phyloP scores from a whole-genome alignment of 805 yeast genomes.

The Kurtzmaniella fragi region DNA sequence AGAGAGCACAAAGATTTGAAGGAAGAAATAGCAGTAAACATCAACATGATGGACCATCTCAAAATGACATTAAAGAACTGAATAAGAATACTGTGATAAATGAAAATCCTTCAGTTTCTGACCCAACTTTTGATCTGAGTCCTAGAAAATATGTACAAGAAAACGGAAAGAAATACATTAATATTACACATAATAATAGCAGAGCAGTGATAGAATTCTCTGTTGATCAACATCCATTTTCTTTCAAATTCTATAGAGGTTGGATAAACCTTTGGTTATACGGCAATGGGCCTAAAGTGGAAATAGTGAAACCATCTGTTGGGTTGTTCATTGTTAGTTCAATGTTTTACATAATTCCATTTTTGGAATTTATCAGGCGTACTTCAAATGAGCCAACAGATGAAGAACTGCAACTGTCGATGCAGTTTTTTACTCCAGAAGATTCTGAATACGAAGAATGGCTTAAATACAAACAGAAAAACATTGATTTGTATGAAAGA shows the following conservation, averaged over 20 bases:
- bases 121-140: not conserved
- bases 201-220: conserved; percentile 34
- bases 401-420: no score
- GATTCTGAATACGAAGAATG: no score
- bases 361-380: no score
- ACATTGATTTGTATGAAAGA: conserved; percentile 1
- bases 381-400: no score
- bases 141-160: conserved; percentile 13
- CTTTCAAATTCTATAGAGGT: conserved; percentile 33
- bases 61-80: not conserved
- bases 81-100: no score
- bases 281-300: conserved; percentile 12
- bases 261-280: conserved; percentile 28
- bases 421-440: no score
- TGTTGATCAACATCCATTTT: conserved; percentile 27
- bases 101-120: no score
- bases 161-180: conserved; percentile 38
- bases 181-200: conserved; percentile 25
- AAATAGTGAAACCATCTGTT: no score
- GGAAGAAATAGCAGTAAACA: conserved; percentile 6
- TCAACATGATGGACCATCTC: conserved; percentile 3
- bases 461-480: no score
- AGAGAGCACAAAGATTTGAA: conserved; percentile 24
- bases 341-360: no score
- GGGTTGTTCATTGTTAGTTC: no score